These are phyloP conservation scores for Cyberlindnera euphorbiiphila DNA, from an alignment of 805 yeast species.

Conservation along the genomic window DNA sequence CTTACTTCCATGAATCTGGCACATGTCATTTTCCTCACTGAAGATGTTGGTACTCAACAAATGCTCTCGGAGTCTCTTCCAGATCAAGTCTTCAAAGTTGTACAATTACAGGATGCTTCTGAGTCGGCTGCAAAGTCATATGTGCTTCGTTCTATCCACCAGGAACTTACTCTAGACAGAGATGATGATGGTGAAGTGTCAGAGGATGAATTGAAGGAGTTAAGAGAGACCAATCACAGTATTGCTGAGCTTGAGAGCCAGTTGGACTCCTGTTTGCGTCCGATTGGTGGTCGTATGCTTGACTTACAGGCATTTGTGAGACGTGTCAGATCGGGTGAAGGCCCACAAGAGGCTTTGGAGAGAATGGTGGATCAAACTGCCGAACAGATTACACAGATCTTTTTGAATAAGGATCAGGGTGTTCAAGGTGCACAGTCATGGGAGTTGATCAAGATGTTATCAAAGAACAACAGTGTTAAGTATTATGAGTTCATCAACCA, in stretches of 20 bases:
- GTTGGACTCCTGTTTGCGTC: slow-evolving; percentile 57
- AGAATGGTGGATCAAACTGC: slow-evolving; percentile 84
- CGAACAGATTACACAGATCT: slow-evolving; percentile 83
- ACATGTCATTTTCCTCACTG: slow-evolving; percentile 84
- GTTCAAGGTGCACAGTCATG: slow-evolving; percentile 84
- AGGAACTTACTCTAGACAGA: slow-evolving; percentile 18
- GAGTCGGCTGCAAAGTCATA: slow-evolving; percentile 64
- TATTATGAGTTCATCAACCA: slow-evolving; percentile 50
- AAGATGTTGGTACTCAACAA: slow-evolving; percentile 75
- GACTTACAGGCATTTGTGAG: slow-evolving; percentile 89
- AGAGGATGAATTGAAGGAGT: slow-evolving; percentile 24
- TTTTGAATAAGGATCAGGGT: slow-evolving; percentile 47
- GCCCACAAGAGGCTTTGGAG: slow-evolving; percentile 66
- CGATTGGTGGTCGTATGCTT: slow-evolving; percentile 92
- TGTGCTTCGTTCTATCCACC: slow-evolving; percentile 52
- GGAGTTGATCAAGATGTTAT: slow-evolving; percentile 67
- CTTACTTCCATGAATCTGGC: slow-evolving; percentile 77
- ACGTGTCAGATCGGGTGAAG: slow-evolving; percentile 84
- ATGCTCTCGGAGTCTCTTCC: slow-evolving; percentile 72
- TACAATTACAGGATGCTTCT: slow-evolving; percentile 79
- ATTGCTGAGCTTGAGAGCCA: slow-evolving; percentile 28
- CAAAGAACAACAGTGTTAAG: slow-evolving; percentile 42
- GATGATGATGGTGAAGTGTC: slow-evolving; percentile 29
- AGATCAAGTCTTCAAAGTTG: slow-evolving; percentile 75
- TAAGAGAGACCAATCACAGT: slow-evolving; percentile 6